A percentile compares a stretch with the other conserved stretches of the same genome.
phyloP scores from a whole-genome alignment of 768 basidiomycete species.

The Lactarius sanguifluus region DNA sequence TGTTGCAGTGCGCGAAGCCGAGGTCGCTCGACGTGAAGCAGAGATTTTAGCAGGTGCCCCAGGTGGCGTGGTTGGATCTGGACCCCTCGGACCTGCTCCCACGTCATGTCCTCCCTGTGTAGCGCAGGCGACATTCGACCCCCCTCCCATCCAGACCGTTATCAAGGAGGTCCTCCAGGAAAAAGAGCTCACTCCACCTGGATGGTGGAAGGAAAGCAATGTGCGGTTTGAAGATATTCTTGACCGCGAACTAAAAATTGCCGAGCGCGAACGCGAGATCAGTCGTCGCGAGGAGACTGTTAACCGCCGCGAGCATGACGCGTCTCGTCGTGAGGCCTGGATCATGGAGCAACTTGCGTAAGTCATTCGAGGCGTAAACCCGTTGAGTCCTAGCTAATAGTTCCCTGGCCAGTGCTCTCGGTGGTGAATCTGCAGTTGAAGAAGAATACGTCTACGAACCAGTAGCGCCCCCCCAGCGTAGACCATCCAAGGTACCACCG shows the following conservation, averaged over 20 bases:
- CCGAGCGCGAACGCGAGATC: slow-evolving; percentile 84
- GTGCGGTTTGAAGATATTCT: slow-evolving; percentile 77
- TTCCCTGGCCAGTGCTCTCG: slow-evolving; percentile 52
- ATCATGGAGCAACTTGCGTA: slow-evolving; percentile 94
- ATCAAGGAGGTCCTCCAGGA: slow-evolving; percentile 89
- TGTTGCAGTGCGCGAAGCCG: slow-evolving; percentile 80
- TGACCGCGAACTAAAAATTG: slow-evolving; percentile 81
- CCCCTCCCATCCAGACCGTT: slow-evolving; percentile 66
- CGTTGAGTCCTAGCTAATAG: slow-evolving; percentile 11
- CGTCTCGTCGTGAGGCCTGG: slow-evolving; percentile 83
- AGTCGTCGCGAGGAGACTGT: slow-evolving; percentile 82
- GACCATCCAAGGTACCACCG: slow-evolving; percentile 84
- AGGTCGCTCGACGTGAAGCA: slow-evolving; percentile 86
- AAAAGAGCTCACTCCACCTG: slow-evolving; percentile 72
- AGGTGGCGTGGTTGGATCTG: slow-evolving; percentile 67
- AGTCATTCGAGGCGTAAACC: slow-evolving; percentile 32
- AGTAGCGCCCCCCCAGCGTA: slow-evolving; percentile 55
- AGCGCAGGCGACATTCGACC: slow-evolving; percentile 53
- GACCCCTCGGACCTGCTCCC: slow-evolving; percentile 40
- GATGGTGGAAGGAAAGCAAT: slow-evolving; percentile 71
- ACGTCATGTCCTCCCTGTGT: slow-evolving; percentile 59
- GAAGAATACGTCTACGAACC: slow-evolving; percentile 83
- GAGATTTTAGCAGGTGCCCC: slow-evolving; percentile 81
- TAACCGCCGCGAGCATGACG: slow-evolving; percentile 84
- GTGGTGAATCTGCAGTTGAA: slow-evolving; percentile 69